phyloP scores from a whole-genome alignment of 2,329 filamentous ascomycete genomes.

The Myotisia sp. region DNA sequence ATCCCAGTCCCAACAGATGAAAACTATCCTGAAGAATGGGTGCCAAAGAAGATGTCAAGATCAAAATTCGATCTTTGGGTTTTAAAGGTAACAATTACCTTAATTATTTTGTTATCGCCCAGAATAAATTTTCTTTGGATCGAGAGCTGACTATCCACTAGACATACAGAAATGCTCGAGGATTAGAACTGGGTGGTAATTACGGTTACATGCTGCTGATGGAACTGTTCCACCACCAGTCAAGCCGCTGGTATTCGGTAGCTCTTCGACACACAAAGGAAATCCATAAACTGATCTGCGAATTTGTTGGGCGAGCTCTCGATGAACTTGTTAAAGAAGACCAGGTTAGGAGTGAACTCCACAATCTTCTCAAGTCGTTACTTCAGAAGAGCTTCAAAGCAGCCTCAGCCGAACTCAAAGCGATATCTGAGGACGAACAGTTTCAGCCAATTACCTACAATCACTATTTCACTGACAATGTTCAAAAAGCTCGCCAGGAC shows the following conservation, averaged over 20 bases:
- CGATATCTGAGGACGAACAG: conserved; percentile 12
- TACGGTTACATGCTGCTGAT: conserved; percentile 17
- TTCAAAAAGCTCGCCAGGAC: conserved; percentile 17
- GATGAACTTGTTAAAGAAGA: neutral
- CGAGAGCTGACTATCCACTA: no score
- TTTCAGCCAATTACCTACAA: conserved; percentile 20
- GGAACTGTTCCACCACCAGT: conserved; percentile 18
- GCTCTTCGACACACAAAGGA: conserved; percentile 9
- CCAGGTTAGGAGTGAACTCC: neutral
- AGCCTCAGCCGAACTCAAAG: conserved; percentile 7
- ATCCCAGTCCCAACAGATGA: no score
- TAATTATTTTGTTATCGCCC: conserved; percentile 2
- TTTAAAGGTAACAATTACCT: neutral
- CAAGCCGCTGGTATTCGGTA: conserved; percentile 14
- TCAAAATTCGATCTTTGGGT: neutral
- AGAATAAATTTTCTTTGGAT: no score
- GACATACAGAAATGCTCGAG: conserved; percentile 7
- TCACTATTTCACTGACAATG: conserved; percentile 21
- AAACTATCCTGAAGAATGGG: no score
- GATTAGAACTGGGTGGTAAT: conserved; percentile 18
- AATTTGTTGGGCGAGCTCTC: neutral
- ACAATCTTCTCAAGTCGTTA: neutral
- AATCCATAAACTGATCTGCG: conserved; percentile 5
- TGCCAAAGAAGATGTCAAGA: neutral
- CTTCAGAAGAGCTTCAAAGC: neutral